Evolutionary conservation across 139 green algal species (phyloP).

Genomic region (Parachlorella kessleri): DNA sequence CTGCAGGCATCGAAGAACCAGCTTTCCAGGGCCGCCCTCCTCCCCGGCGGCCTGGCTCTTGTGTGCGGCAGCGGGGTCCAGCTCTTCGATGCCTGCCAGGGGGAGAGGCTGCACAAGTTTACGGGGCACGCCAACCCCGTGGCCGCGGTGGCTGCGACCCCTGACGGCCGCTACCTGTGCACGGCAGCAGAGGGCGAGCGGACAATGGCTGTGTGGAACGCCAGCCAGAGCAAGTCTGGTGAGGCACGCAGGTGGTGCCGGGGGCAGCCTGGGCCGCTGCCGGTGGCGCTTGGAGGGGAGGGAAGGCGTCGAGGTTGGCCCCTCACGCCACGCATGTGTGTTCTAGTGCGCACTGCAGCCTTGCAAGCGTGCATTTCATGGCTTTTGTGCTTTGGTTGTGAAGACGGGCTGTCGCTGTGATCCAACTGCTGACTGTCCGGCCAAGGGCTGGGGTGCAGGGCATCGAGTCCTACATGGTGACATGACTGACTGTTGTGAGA

Average conservation of each 20-base stretch:
- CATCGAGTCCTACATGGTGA: too few species aligned
- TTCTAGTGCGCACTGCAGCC: too few species aligned
- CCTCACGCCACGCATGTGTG: too few species aligned
- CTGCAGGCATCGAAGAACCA: constrained; percentile 10
- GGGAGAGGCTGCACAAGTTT: constrained; percentile 12
- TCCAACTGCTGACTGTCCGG: too few species aligned
- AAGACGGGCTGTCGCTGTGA: too few species aligned
- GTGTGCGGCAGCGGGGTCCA: constrained; percentile 5
- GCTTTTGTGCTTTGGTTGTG: too few species aligned
- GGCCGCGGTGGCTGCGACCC: neutral
- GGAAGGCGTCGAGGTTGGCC: too few species aligned
- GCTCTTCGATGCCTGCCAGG: constrained; percentile 5
- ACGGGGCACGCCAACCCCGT: constrained; percentile 23
- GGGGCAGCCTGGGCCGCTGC: too few species aligned
- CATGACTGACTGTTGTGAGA: too few species aligned
- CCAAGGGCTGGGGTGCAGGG: too few species aligned
- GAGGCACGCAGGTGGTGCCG: neutral
- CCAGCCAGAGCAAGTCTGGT: neutral
- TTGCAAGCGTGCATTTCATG: too few species aligned
- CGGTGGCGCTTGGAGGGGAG: too few species aligned
- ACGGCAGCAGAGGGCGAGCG: constrained; percentile 20
- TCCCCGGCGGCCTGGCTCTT: neutral
- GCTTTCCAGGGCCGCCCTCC: neutral
- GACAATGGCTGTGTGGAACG: constrained; percentile 19
- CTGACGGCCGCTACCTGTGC: constrained; percentile 1